These are phyloP conservation scores for Collybia sp. DNA, from an alignment of 768 basidiomycete species.

Conservation along the genomic window DNA sequence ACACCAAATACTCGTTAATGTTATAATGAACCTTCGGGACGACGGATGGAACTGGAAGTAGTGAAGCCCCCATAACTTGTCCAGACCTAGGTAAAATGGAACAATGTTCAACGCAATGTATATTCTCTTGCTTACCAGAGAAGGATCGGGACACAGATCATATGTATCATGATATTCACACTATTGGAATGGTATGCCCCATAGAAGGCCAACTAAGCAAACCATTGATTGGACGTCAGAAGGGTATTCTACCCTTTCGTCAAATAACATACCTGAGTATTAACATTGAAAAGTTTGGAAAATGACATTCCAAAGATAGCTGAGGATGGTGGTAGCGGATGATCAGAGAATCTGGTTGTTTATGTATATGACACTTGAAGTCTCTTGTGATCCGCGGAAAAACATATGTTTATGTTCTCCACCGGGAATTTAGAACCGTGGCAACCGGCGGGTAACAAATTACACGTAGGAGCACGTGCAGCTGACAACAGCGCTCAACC, in stretches of 20 bases:
- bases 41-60: slow-evolving; percentile 46
- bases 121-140: slow-evolving; percentile 52
- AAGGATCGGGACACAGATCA: slow-evolving; percentile 79
- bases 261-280: slow-evolving; percentile 52
- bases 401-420: slow-evolving; percentile 10
- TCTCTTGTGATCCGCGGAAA: slow-evolving; percentile 5
- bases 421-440: no score
- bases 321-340: slow-evolving; percentile 2
- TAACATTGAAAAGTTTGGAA: slow-evolving; percentile 53
- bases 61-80: slow-evolving; percentile 40
- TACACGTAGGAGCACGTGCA: slow-evolving; percentile 16
- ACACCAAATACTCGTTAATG: slow-evolving; percentile 57
- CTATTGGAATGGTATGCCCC: slow-evolving; percentile 88
- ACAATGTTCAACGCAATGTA: neutral
- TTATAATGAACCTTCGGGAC: slow-evolving; percentile 49
- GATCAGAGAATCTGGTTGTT: slow-evolving; percentile 4
- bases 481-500: neutral
- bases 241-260: no score
- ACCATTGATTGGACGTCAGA: neutral
- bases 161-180: slow-evolving; percentile 80
- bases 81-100: slow-evolving; percentile 44
- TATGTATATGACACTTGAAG: neutral
- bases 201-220: slow-evolving; percentile 78
- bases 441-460: neutral
- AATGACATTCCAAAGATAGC: slow-evolving; percentile 19